A percentile compares a stretch with the other conserved stretches of the same genome.
Conservation (phyloP, 192 early-diverging fungal genomes). For the Coemansia sp. region DNA sequence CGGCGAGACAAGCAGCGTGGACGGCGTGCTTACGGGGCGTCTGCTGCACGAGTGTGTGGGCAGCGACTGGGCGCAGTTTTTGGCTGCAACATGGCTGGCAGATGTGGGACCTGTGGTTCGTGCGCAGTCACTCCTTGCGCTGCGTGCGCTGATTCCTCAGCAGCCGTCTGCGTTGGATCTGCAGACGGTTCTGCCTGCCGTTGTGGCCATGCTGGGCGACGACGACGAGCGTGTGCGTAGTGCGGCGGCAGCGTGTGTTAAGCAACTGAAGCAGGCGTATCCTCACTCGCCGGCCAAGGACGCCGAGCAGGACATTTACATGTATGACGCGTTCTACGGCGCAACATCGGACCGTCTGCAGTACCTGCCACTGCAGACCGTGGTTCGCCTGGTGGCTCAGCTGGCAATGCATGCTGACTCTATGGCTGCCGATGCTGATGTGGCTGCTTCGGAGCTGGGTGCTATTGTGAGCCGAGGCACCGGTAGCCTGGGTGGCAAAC, state of each 20-base stretch:
- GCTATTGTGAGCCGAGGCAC: constrained; percentile 43
- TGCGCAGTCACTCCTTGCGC: constrained; percentile 55
- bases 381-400: constrained; percentile 51
- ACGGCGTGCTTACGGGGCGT: constrained; percentile 34
- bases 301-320: constrained; percentile 52
- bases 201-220: constrained; percentile 69
- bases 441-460: constrained; percentile 41
- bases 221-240: constrained; percentile 59
- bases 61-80: constrained; percentile 50
- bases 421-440: constrained; percentile 29
- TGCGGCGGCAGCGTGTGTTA: constrained; percentile 62
- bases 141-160: constrained; percentile 52
- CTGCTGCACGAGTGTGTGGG: constrained; percentile 27
- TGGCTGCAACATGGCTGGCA: constrained; percentile 28
- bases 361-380: constrained; percentile 56
- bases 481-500: constrained; percentile 9
- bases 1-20: constrained; percentile 11
- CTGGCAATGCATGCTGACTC: constrained; percentile 30
- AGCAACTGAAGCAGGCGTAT: constrained; percentile 44
- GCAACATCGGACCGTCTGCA: constrained; percentile 44
- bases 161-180: constrained; percentile 52
- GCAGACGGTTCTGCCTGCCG: constrained; percentile 67
- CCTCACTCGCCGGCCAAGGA: constrained; percentile 14
- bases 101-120: background rate
- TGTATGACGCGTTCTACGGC: constrained; percentile 63